Evolutionary conservation across 2,329 filamentous ascomycete species (phyloP), one percentile per base, ranked within the genome.

Genomic region (Sporothrix brunneoviolacea): DNA sequence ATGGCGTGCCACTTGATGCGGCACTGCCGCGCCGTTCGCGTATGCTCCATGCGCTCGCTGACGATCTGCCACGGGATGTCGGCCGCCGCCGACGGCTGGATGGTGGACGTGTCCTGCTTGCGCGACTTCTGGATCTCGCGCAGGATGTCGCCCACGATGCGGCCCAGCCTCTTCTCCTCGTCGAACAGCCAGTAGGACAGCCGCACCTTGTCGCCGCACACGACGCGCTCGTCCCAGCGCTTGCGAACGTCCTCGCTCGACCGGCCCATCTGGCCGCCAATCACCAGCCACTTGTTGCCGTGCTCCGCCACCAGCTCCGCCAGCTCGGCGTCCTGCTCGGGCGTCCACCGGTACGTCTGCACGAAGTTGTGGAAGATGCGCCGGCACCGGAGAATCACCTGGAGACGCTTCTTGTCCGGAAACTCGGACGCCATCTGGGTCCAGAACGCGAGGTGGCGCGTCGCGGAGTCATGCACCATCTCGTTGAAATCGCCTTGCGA

Each of bases 201-300:
- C 28, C 71, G 72, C 50, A 71, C 68, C 0, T 70, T 73, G 6
- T 75, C 70, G 18, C 76, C 76, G 48, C 79, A 82, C 40, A 82
- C 68, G 19, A 86, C 67, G 58, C 84, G 82, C 58, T 88, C 85
- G 35, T 82, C 74, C 70, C 83, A 87, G 4, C 85, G 80, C 62
- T 88, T 84, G 45, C 84, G 77, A 47, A 83, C 74, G 60, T 88
- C 84, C 53, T 81, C 77, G 0, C 77, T 72, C 35, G 81, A 76
- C 6, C 86, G 80, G 54, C 82, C 82, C 55, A 87, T 75, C 19
- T 78, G 57, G n/a, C 72, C 68, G 0, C 74, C 79, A 55, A 90
- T 84, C 24, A 71, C 57, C 10, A 73, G 73, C 82, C 84, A 90
- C 52, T 80, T 77, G 15, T 70, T 73, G 1, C 74, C 72, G 43